These are phyloP conservation scores for Rhizoctonia solani DNA, from an alignment of 1,284 basidiomycete genomes.

Conservation along the genomic window DNA sequence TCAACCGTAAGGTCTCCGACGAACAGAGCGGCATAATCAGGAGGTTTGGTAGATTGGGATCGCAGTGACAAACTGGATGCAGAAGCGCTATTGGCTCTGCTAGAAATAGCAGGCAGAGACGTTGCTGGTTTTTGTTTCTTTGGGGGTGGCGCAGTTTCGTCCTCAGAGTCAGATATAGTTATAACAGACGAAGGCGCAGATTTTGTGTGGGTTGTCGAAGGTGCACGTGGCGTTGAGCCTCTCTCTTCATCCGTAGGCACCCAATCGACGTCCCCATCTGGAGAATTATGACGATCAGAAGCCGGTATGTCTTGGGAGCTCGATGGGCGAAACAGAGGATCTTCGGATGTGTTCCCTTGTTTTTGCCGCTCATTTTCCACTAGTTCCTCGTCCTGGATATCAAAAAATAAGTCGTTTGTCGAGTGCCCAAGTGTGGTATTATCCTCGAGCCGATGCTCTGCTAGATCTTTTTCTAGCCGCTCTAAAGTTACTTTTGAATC, in stretches of 20 bases:
- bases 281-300: neutral
- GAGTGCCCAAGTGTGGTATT: neutral
- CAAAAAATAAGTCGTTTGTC: conserved; percentile 3
- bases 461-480: neutral
- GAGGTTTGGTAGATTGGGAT: neutral
- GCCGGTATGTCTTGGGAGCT: neutral
- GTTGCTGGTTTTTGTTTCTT: conserved; percentile 28
- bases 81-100: neutral
- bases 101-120: neutral
- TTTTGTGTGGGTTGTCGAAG: neutral
- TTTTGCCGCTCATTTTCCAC: conserved; percentile 5
- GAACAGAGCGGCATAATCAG: neutral
- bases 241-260: conserved; percentile 12
- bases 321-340: conserved; percentile 16
- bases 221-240: neutral
- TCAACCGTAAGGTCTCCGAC: conserved; percentile 20
- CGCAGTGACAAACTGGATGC: neutral
- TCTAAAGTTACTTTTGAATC: neutral
- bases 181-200: conserved; percentile 22
- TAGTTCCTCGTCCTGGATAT: conserved; percentile 5
- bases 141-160: conserved; percentile 23
- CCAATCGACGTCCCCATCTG: conserved; percentile 13
- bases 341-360: neutral
- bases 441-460: neutral
- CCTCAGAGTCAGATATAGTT: conserved; percentile 33